These are phyloP conservation scores for Lichtheimia ramosa DNA, from an alignment of 371 early-diverging fungal species.

Conservation along the genomic window DNA sequence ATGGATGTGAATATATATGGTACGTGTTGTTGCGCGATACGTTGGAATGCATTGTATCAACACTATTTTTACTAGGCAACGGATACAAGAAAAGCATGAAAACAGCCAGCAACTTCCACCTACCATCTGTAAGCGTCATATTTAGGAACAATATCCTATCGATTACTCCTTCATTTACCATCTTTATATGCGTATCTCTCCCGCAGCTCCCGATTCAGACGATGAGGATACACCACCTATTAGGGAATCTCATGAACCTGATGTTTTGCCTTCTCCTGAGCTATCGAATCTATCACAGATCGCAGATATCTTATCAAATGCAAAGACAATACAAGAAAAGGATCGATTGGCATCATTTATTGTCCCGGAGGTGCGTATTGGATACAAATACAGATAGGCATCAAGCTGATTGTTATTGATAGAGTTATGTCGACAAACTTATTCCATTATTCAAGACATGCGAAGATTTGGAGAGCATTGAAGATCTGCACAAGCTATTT, in stretches of 20 bases:
- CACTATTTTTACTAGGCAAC: slow-evolving; percentile 7
- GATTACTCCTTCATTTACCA: neutral
- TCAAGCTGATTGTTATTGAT: neutral
- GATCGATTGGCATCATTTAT: slow-evolving; percentile 51
- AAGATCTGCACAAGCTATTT: slow-evolving; percentile 72
- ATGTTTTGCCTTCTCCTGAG: slow-evolving; percentile 61
- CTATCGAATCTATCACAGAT: slow-evolving; percentile 67
- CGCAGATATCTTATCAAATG: slow-evolving; percentile 48
- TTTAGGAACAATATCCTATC: neutral
- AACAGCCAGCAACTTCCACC: neutral
- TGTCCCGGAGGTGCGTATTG: slow-evolving; percentile 42
- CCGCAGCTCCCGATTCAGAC: slow-evolving; percentile 1
- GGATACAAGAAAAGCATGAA: neutral
- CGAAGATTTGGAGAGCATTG: slow-evolving; percentile 80
- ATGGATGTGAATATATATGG: slow-evolving; percentile 83
- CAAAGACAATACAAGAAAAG: slow-evolving; percentile 46
- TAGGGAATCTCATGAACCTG: slow-evolving; percentile 11
- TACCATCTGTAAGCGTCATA: neutral
- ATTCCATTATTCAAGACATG: slow-evolving; percentile 70
- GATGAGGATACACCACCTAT: slow-evolving; percentile 2
- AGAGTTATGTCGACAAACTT: slow-evolving; percentile 77
- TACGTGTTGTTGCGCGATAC: slow-evolving; percentile 37
- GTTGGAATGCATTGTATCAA: slow-evolving; percentile 1
- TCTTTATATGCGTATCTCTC: too few relatives aligned
- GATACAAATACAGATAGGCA: slow-evolving; percentile 5